These are phyloP conservation scores for Paragyromitra xinjiangensis DNA, from an alignment of 495 filamentous ascomycete genomes.

Conservation along the genomic window DNA sequence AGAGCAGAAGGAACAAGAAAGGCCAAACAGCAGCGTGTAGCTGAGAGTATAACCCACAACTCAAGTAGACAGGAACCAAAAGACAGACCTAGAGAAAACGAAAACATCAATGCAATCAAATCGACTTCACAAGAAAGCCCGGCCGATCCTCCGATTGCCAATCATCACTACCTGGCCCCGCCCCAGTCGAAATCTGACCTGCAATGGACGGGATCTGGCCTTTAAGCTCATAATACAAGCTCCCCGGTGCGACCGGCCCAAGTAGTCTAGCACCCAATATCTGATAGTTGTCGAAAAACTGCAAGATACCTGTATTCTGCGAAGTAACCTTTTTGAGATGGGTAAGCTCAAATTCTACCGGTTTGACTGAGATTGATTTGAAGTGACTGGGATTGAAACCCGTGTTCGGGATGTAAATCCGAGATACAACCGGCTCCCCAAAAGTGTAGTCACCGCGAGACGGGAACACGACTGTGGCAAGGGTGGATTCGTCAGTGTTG, in stretches of 20 bases:
- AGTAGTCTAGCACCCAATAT: slow-evolving; percentile 1
- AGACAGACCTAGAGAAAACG: no score
- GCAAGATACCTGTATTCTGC: neutral
- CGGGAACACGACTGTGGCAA: neutral
- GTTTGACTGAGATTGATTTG: neutral
- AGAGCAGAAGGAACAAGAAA: no score
- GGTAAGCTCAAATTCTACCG: neutral
- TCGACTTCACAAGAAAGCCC: neutral
- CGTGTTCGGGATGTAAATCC: neutral
- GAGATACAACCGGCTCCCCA: neutral
- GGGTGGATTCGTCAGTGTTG: slow-evolving; percentile 1
- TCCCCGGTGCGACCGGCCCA: neutral
- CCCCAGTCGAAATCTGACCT: neutral
- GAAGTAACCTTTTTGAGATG: neutral
- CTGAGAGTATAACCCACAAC: no score
- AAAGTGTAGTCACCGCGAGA: neutral
- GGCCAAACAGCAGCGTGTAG: no score
- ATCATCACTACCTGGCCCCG: neutral
- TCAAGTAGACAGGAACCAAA: no score
- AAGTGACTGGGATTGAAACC: neutral
- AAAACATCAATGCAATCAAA: no score
- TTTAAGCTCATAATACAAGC: neutral
- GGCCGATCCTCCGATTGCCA: neutral
- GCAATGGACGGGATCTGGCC: neutral
- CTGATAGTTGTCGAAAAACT: slow-evolving; percentile 6